Percentiles rank a stretch among this genome's conserved stretches.
These are phyloP conservation scores for Aureobasidium sp. DNA, from an alignment of 2,329 filamentous ascomycete species.

Conservation along the genomic window DNA sequence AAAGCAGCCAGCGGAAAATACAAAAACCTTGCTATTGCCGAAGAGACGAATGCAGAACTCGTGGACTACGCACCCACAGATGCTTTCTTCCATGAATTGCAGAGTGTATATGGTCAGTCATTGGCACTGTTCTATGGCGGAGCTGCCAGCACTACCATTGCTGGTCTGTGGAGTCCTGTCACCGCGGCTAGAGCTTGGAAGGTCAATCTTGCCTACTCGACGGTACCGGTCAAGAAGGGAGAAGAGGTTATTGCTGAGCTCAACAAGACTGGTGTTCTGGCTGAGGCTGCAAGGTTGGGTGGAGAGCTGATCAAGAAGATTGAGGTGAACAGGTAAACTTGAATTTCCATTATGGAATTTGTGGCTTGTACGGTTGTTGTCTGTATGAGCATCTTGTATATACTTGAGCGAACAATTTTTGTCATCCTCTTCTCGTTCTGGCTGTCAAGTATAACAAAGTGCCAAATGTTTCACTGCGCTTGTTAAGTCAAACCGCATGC, in stretches of 20 bases:
- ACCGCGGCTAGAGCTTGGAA: conserved; percentile 55
- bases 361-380: not conserved
- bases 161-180: conserved; percentile 59
- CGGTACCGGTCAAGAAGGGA: conserved; percentile 43
- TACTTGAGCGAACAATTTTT: not conserved
- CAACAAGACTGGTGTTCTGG: conserved; percentile 60
- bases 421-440: no score
- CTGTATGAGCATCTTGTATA: not conserved
- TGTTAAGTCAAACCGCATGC: no score
- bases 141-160: conserved; percentile 50
- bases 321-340: not conserved
- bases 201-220: conserved; percentile 62
- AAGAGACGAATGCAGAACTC: conserved; percentile 34
- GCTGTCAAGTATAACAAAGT: no score
- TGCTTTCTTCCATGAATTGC: conserved; percentile 61
- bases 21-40: conserved; percentile 70
- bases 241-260: conserved; percentile 49
- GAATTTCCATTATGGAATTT: no score
- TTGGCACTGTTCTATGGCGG: conserved; percentile 74
- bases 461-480: no score
- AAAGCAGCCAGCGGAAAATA: conserved; percentile 46
- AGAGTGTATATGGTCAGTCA: conserved; percentile 57
- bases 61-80: conserved; percentile 54
- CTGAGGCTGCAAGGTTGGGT: conserved; percentile 62
- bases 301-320: conserved; percentile 59